A percentile compares a stretch with the other conserved stretches of the same genome.
phyloP scores from a whole-genome alignment of 495 filamentous ascomycete species.

The Daldinia caldariorum region DNA sequence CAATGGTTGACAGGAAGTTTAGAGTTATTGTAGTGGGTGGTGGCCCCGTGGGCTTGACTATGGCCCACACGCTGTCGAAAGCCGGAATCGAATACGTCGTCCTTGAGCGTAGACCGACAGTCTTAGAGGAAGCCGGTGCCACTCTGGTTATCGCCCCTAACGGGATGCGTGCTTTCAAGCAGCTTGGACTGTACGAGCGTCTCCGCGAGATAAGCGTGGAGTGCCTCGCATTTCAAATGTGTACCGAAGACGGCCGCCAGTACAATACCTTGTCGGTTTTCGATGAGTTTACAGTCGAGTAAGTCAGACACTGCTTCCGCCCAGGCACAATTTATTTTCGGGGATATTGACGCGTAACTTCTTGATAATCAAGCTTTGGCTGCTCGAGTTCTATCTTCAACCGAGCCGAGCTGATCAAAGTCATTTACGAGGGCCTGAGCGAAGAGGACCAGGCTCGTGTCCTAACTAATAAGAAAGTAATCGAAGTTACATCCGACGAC shows the following conservation, averaged over 20 bases:
- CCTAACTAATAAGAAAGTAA: conserved; percentile 46
- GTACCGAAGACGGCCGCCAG: conserved; percentile 9
- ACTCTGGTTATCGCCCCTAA: conserved; percentile 35
- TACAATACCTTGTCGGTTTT: not conserved
- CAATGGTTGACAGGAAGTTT: conserved; percentile 39
- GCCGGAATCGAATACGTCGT: conserved; percentile 58
- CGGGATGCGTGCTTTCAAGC: conserved; percentile 49
- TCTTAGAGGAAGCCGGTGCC: conserved; percentile 52
- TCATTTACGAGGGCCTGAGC: conserved; percentile 48
- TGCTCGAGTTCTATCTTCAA: conserved; percentile 14
- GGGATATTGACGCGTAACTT: not conserved
- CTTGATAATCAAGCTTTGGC: conserved; percentile 21
- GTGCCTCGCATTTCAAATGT: no score
- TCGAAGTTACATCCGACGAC: conserved; percentile 42
- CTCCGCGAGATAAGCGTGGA: conserved; percentile 14
- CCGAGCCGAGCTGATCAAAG: conserved; percentile 41
- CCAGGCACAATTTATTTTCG: not conserved
- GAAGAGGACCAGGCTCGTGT: conserved; percentile 49
- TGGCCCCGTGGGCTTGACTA: conserved; percentile 55
- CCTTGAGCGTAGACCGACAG: conserved; percentile 50
- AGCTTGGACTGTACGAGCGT: conserved; percentile 53
- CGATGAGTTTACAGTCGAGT: conserved; percentile 1
- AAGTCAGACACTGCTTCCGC: not conserved
- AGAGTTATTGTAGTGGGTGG: conserved; percentile 61
- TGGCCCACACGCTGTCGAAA: conserved; percentile 53